Evolutionary conservation across 805 yeast species (phyloP).

Genomic region (Kregervanrija pseudodelftensis): DNA sequence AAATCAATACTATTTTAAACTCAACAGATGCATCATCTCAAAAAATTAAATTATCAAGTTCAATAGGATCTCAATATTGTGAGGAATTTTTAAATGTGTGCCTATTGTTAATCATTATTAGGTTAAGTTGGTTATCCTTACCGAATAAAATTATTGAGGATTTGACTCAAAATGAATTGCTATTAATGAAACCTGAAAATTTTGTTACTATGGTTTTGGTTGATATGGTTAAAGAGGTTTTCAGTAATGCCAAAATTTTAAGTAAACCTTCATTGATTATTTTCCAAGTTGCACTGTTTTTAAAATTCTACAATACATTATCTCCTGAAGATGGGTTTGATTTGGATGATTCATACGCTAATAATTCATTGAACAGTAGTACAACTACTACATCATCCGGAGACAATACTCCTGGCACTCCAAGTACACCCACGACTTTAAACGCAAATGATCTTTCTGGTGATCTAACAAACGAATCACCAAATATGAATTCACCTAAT

Average conservation of each 20-base stretch:
- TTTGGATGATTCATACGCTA: constrained; percentile 34
- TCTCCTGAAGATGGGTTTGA: constrained; percentile 53
- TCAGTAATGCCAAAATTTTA: constrained; percentile 35
- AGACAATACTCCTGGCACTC: neutral
- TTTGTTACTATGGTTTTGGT: constrained; percentile 33
- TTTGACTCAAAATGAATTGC: constrained; percentile 22
- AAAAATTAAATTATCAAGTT: constrained; percentile 18
- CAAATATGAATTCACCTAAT: constrained; percentile 30
- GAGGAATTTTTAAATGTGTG: constrained; percentile 45
- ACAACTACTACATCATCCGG: neutral
- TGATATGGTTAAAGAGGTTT: constrained; percentile 39
- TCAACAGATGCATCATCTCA: constrained; percentile 27
- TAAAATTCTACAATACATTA: constrained; percentile 46
- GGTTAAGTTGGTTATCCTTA: constrained; percentile 50
- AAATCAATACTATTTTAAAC: constrained; percentile 41
- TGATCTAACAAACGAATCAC: constrained; percentile 27
- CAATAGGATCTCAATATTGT: constrained; percentile 29
- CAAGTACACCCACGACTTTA: constrained; percentile 11
- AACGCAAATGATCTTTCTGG: constrained; percentile 30
- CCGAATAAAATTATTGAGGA: constrained; percentile 33
- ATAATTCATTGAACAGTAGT: constrained; percentile 5
- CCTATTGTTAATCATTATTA: constrained; percentile 41
- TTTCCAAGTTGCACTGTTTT: constrained; percentile 52
- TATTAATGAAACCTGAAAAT: constrained; percentile 34
- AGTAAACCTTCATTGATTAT: constrained; percentile 40